These are phyloP conservation scores for Paracamarosporium sp. DNA, from an alignment of 2,329 filamentous ascomycete genomes.

Conservation along the genomic window DNA sequence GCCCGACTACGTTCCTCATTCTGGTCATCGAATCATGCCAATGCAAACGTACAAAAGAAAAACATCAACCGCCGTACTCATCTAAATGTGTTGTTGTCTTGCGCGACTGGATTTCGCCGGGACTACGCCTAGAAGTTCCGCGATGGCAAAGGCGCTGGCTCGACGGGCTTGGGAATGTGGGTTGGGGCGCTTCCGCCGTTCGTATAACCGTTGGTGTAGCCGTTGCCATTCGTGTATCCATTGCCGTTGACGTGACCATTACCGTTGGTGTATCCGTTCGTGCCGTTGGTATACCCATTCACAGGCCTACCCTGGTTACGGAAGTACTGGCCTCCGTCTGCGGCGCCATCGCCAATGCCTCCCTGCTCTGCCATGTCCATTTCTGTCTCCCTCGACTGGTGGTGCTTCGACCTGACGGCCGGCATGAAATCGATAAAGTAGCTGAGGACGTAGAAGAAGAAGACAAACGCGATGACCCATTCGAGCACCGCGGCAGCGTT, in stretches of 20 bases:
- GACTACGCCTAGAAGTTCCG: constrained; percentile 31
- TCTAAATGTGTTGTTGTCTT: background rate
- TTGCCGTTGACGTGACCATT: constrained; percentile 23
- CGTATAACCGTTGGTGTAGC: constrained; percentile 20
- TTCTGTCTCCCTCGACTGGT: constrained; percentile 44
- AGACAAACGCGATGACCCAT: constrained; percentile 80
- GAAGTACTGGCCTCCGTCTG: constrained; percentile 35
- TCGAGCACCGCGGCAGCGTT: constrained; percentile 81
- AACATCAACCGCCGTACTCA: background rate
- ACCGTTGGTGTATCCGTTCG: constrained; percentile 25
- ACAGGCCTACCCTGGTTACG: constrained; percentile 17
- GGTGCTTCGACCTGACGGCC: constrained; percentile 67
- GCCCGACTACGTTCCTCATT: background rate
- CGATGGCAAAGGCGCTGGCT: constrained; percentile 27
- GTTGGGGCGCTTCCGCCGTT: background rate
- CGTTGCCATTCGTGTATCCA: constrained; percentile 17
- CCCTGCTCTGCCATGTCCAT: constrained; percentile 41
- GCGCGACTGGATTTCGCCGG: background rate
- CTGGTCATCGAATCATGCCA: constrained; percentile 4
- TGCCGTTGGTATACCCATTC: constrained; percentile 13
- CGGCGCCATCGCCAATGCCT: constrained; percentile 30
- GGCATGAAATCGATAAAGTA: constrained; percentile 90
- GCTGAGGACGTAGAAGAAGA: constrained; percentile 84
- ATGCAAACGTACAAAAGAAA: constrained; percentile 5
- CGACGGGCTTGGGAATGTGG: constrained; percentile 16